Base-by-base conservation (phyloP, 495 filamentous ascomycete species). In the Neurospora pannonica region DNA sequence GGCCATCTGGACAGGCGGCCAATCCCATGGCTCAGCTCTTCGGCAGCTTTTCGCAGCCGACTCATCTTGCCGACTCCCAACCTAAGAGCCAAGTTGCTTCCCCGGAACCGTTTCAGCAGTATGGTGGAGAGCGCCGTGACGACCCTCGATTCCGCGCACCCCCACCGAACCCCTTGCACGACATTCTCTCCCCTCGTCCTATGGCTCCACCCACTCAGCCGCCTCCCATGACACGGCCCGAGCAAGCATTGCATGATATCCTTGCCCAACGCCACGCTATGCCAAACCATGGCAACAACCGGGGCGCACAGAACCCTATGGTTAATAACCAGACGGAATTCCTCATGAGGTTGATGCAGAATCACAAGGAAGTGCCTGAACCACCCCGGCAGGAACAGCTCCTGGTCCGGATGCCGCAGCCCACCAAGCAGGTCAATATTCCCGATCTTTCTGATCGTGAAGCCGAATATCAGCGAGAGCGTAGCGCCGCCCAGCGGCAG, bases 291-390 rank as follows among this genome's bases (percentile, higher is more conserved):
- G 75, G 74, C 39, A 76, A 71, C 39, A 80, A 72, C 76, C 85
- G 81, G 37, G 78, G 75, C 34, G 81, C 81, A 67, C 85, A 81
- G 74, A 84, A 77, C 76, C 76, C 79, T 70, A 78, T 81, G n/a
- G 82, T 79, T 71, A 87, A 86, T 75, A 84, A 78, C 75, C 85
- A 88, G 69, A 82, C 85, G 17, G 87, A 88, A 62, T 89, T 88
- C 72, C 83, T 89, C 42, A 88, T 89, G 81, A 82, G 81, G 39
- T 81, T 89, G 4, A 88, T 89, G 87, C 85, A 86, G 74, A 82
- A 82, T 75, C 80, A 81, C 21, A 82, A 84, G 43, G 77, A 79
- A 38, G 78, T 80, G 9, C 83, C 85, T 0, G 86, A 88, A 21
- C 77, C 78, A 21, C 82, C 83, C 28, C 81, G 86, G 72, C 84